Conservation (phyloP, 2,329 filamentous ascomycete species). For the Incumbomyces lentus region DNA sequence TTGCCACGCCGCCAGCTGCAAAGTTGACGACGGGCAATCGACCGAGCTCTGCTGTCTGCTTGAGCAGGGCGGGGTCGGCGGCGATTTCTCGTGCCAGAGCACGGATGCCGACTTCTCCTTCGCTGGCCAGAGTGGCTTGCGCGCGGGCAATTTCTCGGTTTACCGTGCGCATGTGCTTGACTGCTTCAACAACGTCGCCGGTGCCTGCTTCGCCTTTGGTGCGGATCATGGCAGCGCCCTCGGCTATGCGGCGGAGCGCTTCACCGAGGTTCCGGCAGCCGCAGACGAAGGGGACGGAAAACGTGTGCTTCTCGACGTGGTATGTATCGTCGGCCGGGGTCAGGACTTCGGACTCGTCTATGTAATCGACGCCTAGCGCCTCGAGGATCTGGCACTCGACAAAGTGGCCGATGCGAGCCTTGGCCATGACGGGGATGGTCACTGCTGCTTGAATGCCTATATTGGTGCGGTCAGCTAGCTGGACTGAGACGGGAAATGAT, state of each 20-base stretch:
- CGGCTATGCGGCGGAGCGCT: constrained; percentile 77
- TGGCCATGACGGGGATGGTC: constrained; percentile 98
- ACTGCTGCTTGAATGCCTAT: constrained; percentile 76
- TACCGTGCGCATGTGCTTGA: constrained; percentile 89
- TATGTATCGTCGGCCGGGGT: constrained; percentile 83
- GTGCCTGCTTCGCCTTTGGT: constrained; percentile 98
- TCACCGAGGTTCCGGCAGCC: constrained; percentile 91
- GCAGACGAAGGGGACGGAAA: constrained; percentile 84
- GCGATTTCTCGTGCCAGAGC: constrained; percentile 73
- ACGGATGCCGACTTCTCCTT: constrained; percentile 60
- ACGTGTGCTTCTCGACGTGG: constrained; percentile 83
- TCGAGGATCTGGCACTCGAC: constrained; percentile 98
- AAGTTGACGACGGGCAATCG: constrained; percentile 95
- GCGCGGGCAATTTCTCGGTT: constrained; percentile 72
- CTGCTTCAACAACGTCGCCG: constrained; percentile 92
- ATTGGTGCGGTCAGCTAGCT: not conserved
- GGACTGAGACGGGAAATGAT: too few relatives aligned
- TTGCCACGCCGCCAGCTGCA: constrained; percentile 97
- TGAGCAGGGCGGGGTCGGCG: constrained; percentile 66
- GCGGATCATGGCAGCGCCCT: constrained; percentile 96
- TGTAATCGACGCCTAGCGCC: constrained; percentile 90
- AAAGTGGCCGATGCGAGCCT: constrained; percentile 93
- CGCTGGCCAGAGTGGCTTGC: constrained; percentile 37
- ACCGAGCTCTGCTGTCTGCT: constrained; percentile 76
- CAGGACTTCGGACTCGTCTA: constrained; percentile 95